These are phyloP conservation scores for Ogataea henricii DNA, from an alignment of 805 yeast genomes.

Conservation along the genomic window DNA sequence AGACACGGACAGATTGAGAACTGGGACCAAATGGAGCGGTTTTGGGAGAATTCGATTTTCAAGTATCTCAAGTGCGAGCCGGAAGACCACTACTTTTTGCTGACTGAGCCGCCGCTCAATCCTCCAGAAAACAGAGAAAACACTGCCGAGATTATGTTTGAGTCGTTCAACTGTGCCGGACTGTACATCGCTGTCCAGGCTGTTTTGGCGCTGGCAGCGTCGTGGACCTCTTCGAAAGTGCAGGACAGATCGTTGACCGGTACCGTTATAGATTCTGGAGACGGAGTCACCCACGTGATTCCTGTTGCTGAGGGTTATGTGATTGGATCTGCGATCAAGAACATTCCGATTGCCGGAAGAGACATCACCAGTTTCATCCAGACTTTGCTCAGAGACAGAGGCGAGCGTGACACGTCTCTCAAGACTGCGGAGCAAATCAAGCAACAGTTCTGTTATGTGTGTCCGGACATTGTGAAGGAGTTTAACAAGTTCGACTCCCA, in stretches of 20 bases:
- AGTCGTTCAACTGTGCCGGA: slow-evolving; percentile 98
- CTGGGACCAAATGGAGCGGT: slow-evolving; percentile 99
- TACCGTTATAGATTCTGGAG: slow-evolving; percentile 97
- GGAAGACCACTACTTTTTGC: slow-evolving; percentile 92
- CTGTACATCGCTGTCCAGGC: slow-evolving; percentile 98
- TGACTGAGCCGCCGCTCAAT: slow-evolving; percentile 97
- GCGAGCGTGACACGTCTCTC: slow-evolving; percentile 89
- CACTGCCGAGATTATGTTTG: slow-evolving; percentile 98
- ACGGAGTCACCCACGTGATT: slow-evolving; percentile 98
- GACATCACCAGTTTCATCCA: slow-evolving; percentile 95
- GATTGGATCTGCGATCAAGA: slow-evolving; percentile 95
- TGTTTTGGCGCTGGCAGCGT: slow-evolving; percentile 95
- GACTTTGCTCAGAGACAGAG: slow-evolving; percentile 91
- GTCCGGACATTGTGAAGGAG: slow-evolving; percentile 97
- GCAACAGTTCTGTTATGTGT: slow-evolving; percentile 95
- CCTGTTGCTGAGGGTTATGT: slow-evolving; percentile 99
- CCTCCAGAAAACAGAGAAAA: slow-evolving; percentile 99
- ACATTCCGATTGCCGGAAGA: slow-evolving; percentile 98
- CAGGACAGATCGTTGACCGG: slow-evolving; percentile 95
- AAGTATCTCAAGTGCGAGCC: slow-evolving; percentile 97
- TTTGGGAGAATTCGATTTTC: slow-evolving; percentile 97
- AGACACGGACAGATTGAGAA: slow-evolving; percentile 98
- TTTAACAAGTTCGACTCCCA: slow-evolving; percentile 93
- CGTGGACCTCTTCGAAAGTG: slow-evolving; percentile 97
- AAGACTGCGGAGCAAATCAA: slow-evolving; percentile 96